Evolutionary conservation across 73 alveolate species (phyloP), one percentile per base, ranked within the genome.

Genomic region (Urostyla sp.): DNA sequence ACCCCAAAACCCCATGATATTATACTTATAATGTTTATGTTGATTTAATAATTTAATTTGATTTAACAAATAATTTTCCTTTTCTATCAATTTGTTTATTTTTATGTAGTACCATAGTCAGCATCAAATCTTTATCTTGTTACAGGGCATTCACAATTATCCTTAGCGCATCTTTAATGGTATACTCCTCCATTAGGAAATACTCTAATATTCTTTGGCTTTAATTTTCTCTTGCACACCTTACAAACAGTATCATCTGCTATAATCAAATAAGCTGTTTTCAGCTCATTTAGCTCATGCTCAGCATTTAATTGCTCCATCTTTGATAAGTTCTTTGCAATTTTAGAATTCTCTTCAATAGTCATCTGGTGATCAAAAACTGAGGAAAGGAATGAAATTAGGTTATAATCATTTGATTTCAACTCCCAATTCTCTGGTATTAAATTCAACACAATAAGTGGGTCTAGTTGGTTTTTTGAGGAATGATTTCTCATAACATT

Each of bases 351-450:
- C 40, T 80, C 90, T 80, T 80, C 72, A 21, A 80, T 57, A n/a
- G 90, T 80, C 13, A 80, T 52, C 16, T 45, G 34, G 48, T 80
- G 83, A 38, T 80, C 90, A 37, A 52, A 80, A 23, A 80, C 56
- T 15, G 78, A 43, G 31, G 77, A 8, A 5, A 80, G 77, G 24
- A 60, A 36, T 0, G 72, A 30, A 0, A 67, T 34, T 34, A 80
- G 49, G 67, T 80, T 80, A 27, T 26, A 66, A 16, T 80, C 83
- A 20, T 61, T 32, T 7, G 59, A n/a, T 15, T 30, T 66, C 7
- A 80, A 15, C 6, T 56, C 90, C 90, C 90, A 80, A 36, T 80
- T 84, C 23, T 61, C 77, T 27, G 90, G 90, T 21, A 80, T 80
- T 26, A 34, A 16, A 18, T 67, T 37, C 21, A 80, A 31, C 21